Conservation (phyloP, 73 alveolate genomes). For the Vitrella brassicaformis region DNA sequence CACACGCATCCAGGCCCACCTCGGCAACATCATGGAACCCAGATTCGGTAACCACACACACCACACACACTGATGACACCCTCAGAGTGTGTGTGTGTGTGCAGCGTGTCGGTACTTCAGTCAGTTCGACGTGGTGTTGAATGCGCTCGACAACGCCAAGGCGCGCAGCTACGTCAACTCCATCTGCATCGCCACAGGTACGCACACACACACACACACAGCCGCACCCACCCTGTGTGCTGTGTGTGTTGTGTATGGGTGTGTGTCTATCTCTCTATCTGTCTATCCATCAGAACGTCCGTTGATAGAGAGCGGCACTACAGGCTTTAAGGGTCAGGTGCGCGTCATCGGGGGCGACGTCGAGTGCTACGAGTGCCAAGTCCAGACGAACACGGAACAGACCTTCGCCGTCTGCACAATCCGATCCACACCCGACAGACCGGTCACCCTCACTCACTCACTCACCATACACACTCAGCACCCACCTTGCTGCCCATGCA, state of each 20-base stretch:
- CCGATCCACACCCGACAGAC: conserved; percentile 70
- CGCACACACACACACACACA: no score
- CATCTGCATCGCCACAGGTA: conserved; percentile 57
- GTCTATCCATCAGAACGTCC: no score
- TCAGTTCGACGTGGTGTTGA: conserved; percentile 59
- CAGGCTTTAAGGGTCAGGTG: conserved; percentile 55
- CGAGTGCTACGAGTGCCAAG: conserved; percentile 75
- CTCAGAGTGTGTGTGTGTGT: no score
- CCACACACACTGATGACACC: conserved; percentile 42
- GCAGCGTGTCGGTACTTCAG: conserved; percentile 67
- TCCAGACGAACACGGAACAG: conserved; percentile 43
- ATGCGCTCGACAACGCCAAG: conserved; percentile 80
- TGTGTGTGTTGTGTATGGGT: no score
- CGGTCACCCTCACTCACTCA: no score
- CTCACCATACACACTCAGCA: no score
- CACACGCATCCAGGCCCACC: background rate
- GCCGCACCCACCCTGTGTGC: no score
- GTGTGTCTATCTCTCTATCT: no score
- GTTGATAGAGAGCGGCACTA: conserved; percentile 75
- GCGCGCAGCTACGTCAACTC: conserved; percentile 78
- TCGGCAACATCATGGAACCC: conserved; percentile 4
- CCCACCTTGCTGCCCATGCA: no score
- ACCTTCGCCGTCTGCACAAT: conserved; percentile 83
- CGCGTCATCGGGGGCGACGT: conserved; percentile 51
- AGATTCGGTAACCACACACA: conserved; percentile 52